Percentiles rank a stretch among this genome's conserved stretches.
Evolutionary conservation across 1,284 basidiomycete species (phyloP).

Genomic region (Sporisorium reilianum): DNA sequence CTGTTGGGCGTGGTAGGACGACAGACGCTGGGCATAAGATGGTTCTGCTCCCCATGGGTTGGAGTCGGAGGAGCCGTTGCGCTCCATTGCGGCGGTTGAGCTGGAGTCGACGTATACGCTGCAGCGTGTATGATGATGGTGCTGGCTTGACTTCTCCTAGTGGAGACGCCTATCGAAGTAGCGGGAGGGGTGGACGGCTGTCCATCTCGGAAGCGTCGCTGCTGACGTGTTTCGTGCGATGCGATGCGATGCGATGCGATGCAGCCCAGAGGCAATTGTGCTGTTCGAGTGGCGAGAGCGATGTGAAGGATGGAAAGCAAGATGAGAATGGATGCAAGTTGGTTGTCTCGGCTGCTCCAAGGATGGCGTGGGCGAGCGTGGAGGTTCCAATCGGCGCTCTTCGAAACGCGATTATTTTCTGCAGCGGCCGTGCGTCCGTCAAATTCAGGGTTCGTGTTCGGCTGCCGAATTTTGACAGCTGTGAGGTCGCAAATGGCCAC

Average conservation of each 20-base stretch:
- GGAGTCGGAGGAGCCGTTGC: conserved; percentile 26
- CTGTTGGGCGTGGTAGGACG: conserved; percentile 21
- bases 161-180: background rate
- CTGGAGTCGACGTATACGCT: too few relatives aligned
- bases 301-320: background rate
- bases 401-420: background rate
- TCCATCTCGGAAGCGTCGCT: conserved; percentile 5
- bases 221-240: background rate
- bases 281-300: background rate
- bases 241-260: too few relatives aligned
- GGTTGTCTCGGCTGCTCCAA: conserved; percentile 4
- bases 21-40: conserved; percentile 25
- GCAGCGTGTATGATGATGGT: background rate
- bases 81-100: conserved; percentile 14
- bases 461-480: background rate
- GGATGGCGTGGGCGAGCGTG: conserved; percentile 3
- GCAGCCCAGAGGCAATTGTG: too few relatives aligned
- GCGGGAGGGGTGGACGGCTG: background rate
- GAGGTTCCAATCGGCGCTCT: background rate
- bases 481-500: background rate
- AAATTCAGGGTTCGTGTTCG: background rate
- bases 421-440: conserved; percentile 10
- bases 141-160: background rate
- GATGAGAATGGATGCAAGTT: background rate
- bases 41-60: conserved; percentile 46